phyloP scores from a whole-genome alignment of 768 basidiomycete species.

The Sistotremastrum niveocremeum region DNA sequence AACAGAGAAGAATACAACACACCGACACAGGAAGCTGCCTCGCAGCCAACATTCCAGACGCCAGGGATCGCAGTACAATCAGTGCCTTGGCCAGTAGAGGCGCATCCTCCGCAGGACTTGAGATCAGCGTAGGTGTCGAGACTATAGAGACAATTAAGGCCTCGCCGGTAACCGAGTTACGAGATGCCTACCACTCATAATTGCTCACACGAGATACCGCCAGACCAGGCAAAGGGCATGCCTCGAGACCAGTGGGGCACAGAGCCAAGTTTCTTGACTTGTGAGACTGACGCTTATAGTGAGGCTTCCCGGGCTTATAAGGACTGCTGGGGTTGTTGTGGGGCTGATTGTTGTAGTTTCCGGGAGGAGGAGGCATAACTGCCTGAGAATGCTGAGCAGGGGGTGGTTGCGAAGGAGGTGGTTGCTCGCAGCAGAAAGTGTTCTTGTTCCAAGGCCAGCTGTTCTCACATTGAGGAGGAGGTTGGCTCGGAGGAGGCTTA shows the following conservation, averaged over 20 bases:
- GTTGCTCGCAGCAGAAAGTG: conserved; percentile 28
- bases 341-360: conserved; percentile 2
- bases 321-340: conserved; percentile 24
- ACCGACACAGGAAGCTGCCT: conserved; percentile 40
- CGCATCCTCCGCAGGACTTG: conserved; percentile 66
- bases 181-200: conserved; percentile 32
- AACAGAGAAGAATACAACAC: conserved; percentile 12
- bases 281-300: conserved; percentile 14
- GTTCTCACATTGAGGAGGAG: conserved; percentile 28
- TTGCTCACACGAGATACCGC: conserved; percentile 20
- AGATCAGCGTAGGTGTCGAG: conserved; percentile 51
- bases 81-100: conserved; percentile 43
- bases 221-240: conserved; percentile 39
- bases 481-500: conserved; percentile 24
- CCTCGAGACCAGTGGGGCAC: conserved; percentile 41
- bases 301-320: conserved; percentile 5
- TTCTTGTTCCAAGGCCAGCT: conserved; percentile 33
- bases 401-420: conserved; percentile 17
- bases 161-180: background rate
- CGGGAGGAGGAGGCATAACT: conserved; percentile 1
- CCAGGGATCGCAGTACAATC: conserved; percentile 59
- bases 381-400: conserved; percentile 5
- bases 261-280: conserved; percentile 27
- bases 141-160: conserved; percentile 6
- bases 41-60: conserved; percentile 61